Conservation (phyloP, 169 alveolate species). For the Theileria orientalis region DNA sequence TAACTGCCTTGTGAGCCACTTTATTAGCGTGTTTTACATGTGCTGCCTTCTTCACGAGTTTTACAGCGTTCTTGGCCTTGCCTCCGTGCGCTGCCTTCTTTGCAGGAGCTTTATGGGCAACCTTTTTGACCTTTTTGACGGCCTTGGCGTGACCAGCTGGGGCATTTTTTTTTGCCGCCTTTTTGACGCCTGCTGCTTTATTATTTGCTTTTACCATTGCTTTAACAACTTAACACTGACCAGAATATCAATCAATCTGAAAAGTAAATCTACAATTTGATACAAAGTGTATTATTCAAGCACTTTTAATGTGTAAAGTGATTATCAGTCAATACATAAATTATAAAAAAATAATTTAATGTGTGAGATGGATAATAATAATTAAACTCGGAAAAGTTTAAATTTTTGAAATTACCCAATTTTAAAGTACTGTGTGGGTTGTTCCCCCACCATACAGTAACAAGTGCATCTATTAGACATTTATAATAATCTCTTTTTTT, state of each 20-base stretch:
- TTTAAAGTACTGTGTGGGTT: no score
- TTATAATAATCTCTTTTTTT: no score
- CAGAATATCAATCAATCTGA: not conserved
- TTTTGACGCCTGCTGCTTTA: not conserved
- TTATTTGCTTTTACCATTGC: not conserved
- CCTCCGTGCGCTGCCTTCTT: not conserved
- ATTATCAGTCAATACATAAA: not conserved
- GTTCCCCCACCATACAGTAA: slow-evolving; percentile 2
- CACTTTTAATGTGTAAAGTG: not conserved
- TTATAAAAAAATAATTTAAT: not conserved
- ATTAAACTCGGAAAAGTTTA: not conserved
- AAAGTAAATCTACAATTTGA: not conserved
- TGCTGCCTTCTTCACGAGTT: no score
- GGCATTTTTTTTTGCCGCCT: slow-evolving; percentile 10
- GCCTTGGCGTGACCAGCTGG: not conserved
- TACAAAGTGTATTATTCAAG: not conserved
- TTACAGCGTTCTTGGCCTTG: not conserved
- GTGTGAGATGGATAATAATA: not conserved
- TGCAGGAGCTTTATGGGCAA: no score
- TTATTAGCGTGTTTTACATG: no score
- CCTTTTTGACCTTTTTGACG: not conserved
- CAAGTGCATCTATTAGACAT: no score
- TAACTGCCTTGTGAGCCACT: not conserved
- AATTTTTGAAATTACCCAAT: no score
- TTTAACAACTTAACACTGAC: not conserved